These are phyloP conservation scores for Neofusicoccum sp. DNA, from an alignment of 2,329 filamentous ascomycete genomes.

Conservation along the genomic window DNA sequence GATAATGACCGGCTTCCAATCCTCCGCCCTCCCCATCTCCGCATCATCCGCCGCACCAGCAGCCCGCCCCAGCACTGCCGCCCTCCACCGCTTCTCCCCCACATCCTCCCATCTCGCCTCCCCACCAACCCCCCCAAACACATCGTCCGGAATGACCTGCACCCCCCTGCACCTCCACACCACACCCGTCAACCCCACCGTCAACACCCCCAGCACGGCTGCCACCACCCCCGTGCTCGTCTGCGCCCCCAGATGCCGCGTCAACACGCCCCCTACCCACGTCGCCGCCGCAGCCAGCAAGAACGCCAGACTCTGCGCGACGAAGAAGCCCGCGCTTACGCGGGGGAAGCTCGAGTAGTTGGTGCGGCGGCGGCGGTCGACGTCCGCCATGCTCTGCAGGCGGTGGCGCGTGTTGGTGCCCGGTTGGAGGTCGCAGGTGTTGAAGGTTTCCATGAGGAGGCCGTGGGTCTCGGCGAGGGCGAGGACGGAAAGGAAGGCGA, in stretches of 20 bases:
- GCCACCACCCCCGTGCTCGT: slow-evolving; percentile 67
- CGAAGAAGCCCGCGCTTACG: slow-evolving; percentile 68
- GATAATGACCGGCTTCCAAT: slow-evolving; percentile 69
- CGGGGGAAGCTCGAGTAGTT: slow-evolving; percentile 77
- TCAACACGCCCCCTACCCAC: slow-evolving; percentile 65
- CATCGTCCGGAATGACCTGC: slow-evolving; percentile 65
- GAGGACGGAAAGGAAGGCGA: slow-evolving; percentile 70
- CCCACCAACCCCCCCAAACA: slow-evolving; percentile 36
- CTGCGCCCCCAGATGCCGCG: slow-evolving; percentile 64
- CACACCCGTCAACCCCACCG: slow-evolving; percentile 60
- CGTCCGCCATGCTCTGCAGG: slow-evolving; percentile 44
- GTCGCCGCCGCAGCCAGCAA: slow-evolving; percentile 67
- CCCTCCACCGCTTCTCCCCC: slow-evolving; percentile 54
- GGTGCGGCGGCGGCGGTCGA: slow-evolving; percentile 52
- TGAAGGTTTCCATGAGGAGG: slow-evolving; percentile 77
- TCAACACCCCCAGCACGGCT: slow-evolving; percentile 63
- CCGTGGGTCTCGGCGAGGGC: slow-evolving; percentile 75
- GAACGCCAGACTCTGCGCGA: slow-evolving; percentile 68
- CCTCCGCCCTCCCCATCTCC: slow-evolving; percentile 46
- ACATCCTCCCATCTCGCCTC: slow-evolving; percentile 45
- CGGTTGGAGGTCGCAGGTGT: slow-evolving; percentile 74
- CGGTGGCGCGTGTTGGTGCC: slow-evolving; percentile 59
- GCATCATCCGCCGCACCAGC: slow-evolving; percentile 33
- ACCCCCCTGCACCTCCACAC: slow-evolving; percentile 65
- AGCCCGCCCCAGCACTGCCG: slow-evolving; percentile 45